Conservation (phyloP, 768 basidiomycete species). For the Trametopsis cervina region DNA sequence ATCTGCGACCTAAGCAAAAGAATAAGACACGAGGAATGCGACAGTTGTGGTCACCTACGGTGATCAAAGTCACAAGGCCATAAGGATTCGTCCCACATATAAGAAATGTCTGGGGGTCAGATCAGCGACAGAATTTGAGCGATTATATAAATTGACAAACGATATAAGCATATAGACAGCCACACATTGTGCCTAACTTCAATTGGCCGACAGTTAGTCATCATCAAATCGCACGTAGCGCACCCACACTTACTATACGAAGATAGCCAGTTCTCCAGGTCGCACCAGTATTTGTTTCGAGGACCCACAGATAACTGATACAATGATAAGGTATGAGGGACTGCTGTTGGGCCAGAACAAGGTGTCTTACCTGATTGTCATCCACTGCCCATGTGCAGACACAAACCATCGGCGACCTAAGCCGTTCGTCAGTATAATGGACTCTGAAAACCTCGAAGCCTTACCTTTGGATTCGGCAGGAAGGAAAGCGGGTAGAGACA, state of each 20-base stretch:
- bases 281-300: conserved; percentile 46
- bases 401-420: conserved; percentile 34
- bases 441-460: conserved; percentile 1
- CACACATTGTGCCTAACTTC: conserved; percentile 26
- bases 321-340: neutral
- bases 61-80: conserved; percentile 32
- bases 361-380: conserved; percentile 31
- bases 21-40: neutral
- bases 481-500: conserved; percentile 38
- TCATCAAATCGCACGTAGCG: neutral
- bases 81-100: conserved; percentile 36
- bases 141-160: conserved; percentile 14
- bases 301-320: conserved; percentile 38
- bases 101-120: conserved; percentile 27
- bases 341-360: neutral
- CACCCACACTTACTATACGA: conserved; percentile 29
- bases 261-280: conserved; percentile 42
- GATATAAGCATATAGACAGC: conserved; percentile 27
- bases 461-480: conserved; percentile 29
- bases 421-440: neutral
- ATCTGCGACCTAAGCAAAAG: conserved; percentile 29
- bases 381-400: conserved; percentile 38
- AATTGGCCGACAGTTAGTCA: no score
- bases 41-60: conserved; percentile 21
- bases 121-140: neutral